A percentile compares a stretch with the other conserved stretches of the same genome.
Conservation (phyloP, 805 yeast genomes). For the Starmerella geochares region DNA sequence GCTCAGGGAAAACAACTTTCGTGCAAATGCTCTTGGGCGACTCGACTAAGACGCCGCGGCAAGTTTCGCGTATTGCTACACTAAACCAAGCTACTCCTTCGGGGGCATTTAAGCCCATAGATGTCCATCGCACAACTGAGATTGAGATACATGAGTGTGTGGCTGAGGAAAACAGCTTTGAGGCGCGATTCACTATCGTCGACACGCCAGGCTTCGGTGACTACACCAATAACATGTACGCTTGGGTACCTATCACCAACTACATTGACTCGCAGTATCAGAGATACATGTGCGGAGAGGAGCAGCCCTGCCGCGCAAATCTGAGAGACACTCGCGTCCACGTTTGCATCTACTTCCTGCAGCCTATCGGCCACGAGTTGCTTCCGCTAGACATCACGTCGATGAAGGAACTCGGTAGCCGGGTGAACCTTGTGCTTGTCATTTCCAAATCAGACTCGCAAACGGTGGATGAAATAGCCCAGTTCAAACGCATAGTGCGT, state of each 20-base stretch:
- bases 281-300: slow-evolving; percentile 81
- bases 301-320: slow-evolving; percentile 62
- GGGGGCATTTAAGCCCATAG: neutral
- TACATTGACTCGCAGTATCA: slow-evolving; percentile 88
- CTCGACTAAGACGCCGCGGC: neutral
- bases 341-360: slow-evolving; percentile 78
- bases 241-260: slow-evolving; percentile 80
- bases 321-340: slow-evolving; percentile 71
- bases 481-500: slow-evolving; percentile 62
- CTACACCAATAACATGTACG: slow-evolving; percentile 69
- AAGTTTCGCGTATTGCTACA: slow-evolving; percentile 21
- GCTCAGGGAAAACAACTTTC: slow-evolving; percentile 86
- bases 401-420: slow-evolving; percentile 68
- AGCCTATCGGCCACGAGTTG: slow-evolving; percentile 81
- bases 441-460: slow-evolving; percentile 83
- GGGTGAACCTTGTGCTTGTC: slow-evolving; percentile 81
- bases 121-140: slow-evolving; percentile 51
- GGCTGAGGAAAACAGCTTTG: slow-evolving; percentile 74
- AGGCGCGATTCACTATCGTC: slow-evolving; percentile 63
- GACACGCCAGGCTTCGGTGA: slow-evolving; percentile 96
- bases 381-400: slow-evolving; percentile 80
- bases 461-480: slow-evolving; percentile 56
- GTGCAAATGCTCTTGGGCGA: slow-evolving; percentile 69
- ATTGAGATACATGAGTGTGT: slow-evolving; percentile 71
- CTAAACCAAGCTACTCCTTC: neutral